Evolutionary conservation across 305 asterid genomes (phyloP).

Genomic region (Caryopteris hybrid): DNA sequence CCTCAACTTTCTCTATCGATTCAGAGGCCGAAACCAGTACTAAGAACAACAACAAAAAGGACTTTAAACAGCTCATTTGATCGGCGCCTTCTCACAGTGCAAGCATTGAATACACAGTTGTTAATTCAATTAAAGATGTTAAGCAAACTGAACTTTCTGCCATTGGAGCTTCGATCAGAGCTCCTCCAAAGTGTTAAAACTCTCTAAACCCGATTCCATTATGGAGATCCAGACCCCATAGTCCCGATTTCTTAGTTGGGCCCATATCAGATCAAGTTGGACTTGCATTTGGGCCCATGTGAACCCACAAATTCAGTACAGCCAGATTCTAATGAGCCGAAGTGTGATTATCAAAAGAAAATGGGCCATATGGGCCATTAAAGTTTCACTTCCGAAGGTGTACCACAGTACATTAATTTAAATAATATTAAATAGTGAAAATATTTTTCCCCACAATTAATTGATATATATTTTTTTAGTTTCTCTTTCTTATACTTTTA

Average conservation of each 20-base stretch:
- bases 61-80: constrained; percentile 38
- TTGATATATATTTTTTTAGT: no score
- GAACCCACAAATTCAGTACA: background rate
- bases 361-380: background rate
- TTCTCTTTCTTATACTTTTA: no score
- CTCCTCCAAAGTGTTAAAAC: constrained; percentile 16
- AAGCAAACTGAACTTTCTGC: constrained; percentile 10
- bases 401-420: no score
- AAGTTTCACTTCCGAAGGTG: background rate
- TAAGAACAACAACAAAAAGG: constrained; percentile 28
- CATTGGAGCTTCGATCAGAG: constrained; percentile 38
- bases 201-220: constrained; percentile 6
- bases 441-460: no score
- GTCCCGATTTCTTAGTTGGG: background rate
- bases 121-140: background rate
- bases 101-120: background rate
- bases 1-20: constrained; percentile 29
- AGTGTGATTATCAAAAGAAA: background rate
- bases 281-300: background rate
- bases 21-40: constrained; percentile 30
- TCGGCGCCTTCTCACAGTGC: background rate
- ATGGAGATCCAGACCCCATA: constrained; percentile 9
- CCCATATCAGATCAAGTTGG: background rate
- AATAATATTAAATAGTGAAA: no score
- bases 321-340: background rate